These are phyloP conservation scores for Globisporangium perplexum DNA, from an alignment of 352 stramenopile genomes.

Conservation along the genomic window DNA sequence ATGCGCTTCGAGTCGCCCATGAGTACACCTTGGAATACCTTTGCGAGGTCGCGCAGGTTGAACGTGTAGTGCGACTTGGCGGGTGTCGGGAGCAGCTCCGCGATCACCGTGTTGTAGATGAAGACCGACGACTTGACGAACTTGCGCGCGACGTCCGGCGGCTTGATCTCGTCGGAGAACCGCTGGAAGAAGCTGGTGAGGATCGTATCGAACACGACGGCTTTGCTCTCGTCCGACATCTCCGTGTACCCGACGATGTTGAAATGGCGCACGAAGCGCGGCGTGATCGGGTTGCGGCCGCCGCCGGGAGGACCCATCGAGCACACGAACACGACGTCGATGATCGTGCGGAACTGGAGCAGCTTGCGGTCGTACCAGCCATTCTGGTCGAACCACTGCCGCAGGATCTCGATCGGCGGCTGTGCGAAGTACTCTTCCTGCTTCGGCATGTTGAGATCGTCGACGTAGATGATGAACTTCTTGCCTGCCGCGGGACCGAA, in stretches of 20 bases:
- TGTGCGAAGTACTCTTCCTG: slow-evolving; percentile 93
- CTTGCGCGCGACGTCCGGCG: slow-evolving; percentile 37
- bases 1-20: slow-evolving; percentile 83
- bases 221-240: slow-evolving; percentile 78
- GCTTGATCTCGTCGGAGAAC: slow-evolving; percentile 67
- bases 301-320: slow-evolving; percentile 81
- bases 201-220: slow-evolving; percentile 82
- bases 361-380: slow-evolving; percentile 95
- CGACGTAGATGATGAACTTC: slow-evolving; percentile 91
- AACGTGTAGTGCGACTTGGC: slow-evolving; percentile 88
- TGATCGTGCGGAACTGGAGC: slow-evolving; percentile 87
- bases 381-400: slow-evolving; percentile 93
- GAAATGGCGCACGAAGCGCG: slow-evolving; percentile 76
- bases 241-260: slow-evolving; percentile 86
- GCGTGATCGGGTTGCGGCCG: slow-evolving; percentile 74
- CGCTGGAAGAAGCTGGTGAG: slow-evolving; percentile 61
- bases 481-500: slow-evolving; percentile 90
- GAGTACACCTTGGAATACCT: slow-evolving; percentile 81
- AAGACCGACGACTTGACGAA: slow-evolving; percentile 69
- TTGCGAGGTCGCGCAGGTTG: slow-evolving; percentile 85
- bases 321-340: slow-evolving; percentile 85
- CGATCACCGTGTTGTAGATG: slow-evolving; percentile 84
- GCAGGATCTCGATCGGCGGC: slow-evolving; percentile 92
- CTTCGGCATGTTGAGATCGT: slow-evolving; percentile 96
- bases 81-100: slow-evolving; percentile 73